Conservation (phyloP, 768 basidiomycete genomes). For the Piloderma croceum region DNA sequence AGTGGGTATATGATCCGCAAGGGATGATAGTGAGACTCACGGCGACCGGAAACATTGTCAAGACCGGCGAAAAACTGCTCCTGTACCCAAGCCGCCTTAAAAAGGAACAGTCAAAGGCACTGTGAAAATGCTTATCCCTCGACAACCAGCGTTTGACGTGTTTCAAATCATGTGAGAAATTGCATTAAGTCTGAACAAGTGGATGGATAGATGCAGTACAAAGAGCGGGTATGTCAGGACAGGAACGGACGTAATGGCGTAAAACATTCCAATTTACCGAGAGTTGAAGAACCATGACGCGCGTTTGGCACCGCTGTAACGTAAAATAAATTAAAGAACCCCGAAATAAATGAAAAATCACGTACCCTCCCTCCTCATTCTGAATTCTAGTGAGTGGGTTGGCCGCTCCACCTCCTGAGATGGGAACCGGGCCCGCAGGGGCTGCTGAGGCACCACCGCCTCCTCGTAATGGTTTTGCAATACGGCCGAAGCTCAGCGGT, state of each 20-base stretch:
- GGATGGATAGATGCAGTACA: constrained; percentile 16
- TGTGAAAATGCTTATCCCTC: no score
- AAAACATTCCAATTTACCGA: constrained; percentile 41
- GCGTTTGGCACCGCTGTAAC: constrained; percentile 73
- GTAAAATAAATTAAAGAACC: constrained; percentile 10
- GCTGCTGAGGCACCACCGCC: constrained; percentile 64
- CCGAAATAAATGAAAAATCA: constrained; percentile 13
- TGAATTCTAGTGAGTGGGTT: constrained; percentile 71
- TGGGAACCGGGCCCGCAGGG: constrained; percentile 35
- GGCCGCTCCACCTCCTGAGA: constrained; percentile 43
- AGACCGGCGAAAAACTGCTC: neutral
- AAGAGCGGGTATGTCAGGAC: constrained; percentile 9
- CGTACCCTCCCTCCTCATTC: constrained; percentile 73
- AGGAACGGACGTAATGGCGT: neutral
- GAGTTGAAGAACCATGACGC: constrained; percentile 93
- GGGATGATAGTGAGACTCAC: no score
- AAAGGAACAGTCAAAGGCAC: no score
- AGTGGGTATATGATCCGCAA: no score
- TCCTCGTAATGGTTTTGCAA: constrained; percentile 94
- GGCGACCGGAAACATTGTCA: no score
- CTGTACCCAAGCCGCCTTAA: neutral
- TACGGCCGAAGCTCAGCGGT: constrained; percentile 82
- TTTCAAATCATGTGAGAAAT: neutral
- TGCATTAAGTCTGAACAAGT: constrained; percentile 3
- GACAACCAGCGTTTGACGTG: neutral